Conservation (phyloP, 106 monocot species). For the Posidonia australis region DNA sequence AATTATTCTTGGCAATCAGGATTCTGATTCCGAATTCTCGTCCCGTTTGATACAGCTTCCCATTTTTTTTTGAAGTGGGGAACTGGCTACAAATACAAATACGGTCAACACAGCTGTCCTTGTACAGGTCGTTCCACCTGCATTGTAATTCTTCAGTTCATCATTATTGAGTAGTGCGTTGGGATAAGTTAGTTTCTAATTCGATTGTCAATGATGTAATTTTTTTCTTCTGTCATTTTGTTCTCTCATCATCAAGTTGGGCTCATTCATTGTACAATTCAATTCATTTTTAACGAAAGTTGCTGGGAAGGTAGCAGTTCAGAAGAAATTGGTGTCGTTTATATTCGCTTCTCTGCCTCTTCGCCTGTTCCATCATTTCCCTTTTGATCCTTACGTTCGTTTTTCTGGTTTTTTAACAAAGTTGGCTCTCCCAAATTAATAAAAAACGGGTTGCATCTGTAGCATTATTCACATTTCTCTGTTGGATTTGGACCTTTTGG, state of each 20-base stretch:
- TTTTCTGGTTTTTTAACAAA: too few relatives aligned
- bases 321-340: too few relatives aligned
- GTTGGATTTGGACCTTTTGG: too few relatives aligned
- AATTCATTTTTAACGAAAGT: neutral
- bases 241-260: neutral
- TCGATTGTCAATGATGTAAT: neutral
- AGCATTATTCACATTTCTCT: too few relatives aligned
- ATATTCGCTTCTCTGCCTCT: too few relatives aligned
- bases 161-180: constrained; percentile 1
- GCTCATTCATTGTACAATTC: constrained; percentile 3
- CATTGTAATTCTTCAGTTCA: neutral
- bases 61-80: neutral
- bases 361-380: too few relatives aligned
- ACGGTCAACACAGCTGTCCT: neutral
- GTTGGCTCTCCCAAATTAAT: too few relatives aligned
- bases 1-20: neutral
- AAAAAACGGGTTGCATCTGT: too few relatives aligned
- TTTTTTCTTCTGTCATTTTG: neutral
- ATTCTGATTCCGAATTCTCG: neutral
- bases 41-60: neutral
- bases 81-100: neutral
- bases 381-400: too few relatives aligned
- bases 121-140: constrained; percentile 6
- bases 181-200: constrained; percentile 3
- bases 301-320: too few relatives aligned